Percentiles rank a stretch among this genome's conserved stretches.
Evolutionary conservation across 345 rosid genomes (phyloP).

Genomic region (Linum usitatissimum): DNA sequence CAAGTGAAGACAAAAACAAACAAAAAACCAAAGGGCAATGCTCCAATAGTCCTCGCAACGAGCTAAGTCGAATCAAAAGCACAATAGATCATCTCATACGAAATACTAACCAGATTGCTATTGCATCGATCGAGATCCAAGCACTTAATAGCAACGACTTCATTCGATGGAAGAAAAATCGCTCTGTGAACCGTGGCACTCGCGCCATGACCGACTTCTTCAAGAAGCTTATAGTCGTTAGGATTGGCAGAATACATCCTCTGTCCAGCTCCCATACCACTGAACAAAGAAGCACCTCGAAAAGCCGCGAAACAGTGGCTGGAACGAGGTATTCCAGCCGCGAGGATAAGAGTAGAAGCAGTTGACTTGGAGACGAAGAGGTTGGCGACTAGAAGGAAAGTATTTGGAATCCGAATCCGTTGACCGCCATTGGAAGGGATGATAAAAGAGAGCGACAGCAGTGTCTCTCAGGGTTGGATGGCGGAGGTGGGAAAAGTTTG

Average conservation of each 20-base stretch:
- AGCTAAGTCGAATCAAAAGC: neutral
- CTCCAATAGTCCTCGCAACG: conserved; percentile 11
- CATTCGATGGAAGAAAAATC: conserved; percentile 76
- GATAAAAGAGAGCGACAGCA: neutral
- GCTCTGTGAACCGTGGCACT: conserved; percentile 87
- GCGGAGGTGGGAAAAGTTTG: neutral
- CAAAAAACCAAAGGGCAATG: neutral
- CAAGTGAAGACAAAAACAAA: conserved; percentile 5
- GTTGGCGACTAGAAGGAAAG: neutral
- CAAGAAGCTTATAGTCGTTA: conserved; percentile 65
- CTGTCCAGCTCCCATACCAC: conserved; percentile 20
- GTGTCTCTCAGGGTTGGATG: too few species aligned
- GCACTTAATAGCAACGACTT: conserved; percentile 81
- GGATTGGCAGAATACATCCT: conserved; percentile 50
- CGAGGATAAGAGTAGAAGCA: neutral
- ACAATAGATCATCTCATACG: neutral
- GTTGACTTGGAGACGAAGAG: neutral
- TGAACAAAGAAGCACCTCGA: neutral
- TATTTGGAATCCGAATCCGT: neutral
- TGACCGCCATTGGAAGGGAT: neutral
- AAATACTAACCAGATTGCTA: conserved; percentile 63
- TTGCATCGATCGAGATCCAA: conserved; percentile 99
- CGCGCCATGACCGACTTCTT: conserved; percentile 91
- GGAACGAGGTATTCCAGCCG: neutral
- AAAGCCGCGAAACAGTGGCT: neutral